phyloP scores from a whole-genome alignment of 2,329 filamentous ascomycete species.

The Calonectria pseudoreteaudii region DNA sequence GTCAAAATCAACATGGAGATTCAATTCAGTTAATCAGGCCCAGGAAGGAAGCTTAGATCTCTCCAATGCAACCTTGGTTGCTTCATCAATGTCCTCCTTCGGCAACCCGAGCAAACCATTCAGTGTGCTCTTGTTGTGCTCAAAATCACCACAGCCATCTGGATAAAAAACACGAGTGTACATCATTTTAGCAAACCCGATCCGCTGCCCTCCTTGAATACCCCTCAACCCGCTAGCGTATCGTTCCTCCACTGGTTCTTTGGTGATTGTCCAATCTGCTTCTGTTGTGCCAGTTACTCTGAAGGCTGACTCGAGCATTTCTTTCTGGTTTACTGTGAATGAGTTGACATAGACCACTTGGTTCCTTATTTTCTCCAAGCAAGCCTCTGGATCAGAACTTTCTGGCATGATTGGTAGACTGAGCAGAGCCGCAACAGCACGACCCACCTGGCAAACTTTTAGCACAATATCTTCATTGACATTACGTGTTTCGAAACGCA shows the following conservation, averaged over 20 bases:
- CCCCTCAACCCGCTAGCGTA: slow-evolving; percentile 58
- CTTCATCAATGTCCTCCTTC: slow-evolving; percentile 68
- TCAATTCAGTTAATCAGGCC: background rate
- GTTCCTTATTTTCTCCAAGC: slow-evolving; percentile 53
- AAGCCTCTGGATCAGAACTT: slow-evolving; percentile 47
- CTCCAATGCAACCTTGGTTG: slow-evolving; percentile 21
- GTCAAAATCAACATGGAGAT: background rate
- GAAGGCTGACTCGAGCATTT: slow-evolving; percentile 73
- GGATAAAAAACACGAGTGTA: slow-evolving; percentile 68
- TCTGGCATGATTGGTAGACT: slow-evolving; percentile 59
- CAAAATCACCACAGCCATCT: slow-evolving; percentile 53
- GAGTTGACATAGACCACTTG: slow-evolving; percentile 62
- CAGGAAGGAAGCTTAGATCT: background rate
- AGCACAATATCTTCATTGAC: background rate
- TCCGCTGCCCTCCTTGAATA: slow-evolving; percentile 53
- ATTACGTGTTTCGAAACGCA: slow-evolving; percentile 37
- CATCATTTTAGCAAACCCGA: slow-evolving; percentile 61
- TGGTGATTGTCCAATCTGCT: slow-evolving; percentile 60
- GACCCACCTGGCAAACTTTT: slow-evolving; percentile 46
- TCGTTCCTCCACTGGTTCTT: slow-evolving; percentile 59
- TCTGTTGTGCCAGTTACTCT: slow-evolving; percentile 68
- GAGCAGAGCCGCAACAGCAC: slow-evolving; percentile 63
- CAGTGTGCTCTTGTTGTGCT: slow-evolving; percentile 63
- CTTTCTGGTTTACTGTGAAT: slow-evolving; percentile 69
- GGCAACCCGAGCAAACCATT: slow-evolving; percentile 69